These are phyloP conservation scores for Symmetrospora coprosmae DNA, from an alignment of 768 basidiomycete species.

Conservation along the genomic window DNA sequence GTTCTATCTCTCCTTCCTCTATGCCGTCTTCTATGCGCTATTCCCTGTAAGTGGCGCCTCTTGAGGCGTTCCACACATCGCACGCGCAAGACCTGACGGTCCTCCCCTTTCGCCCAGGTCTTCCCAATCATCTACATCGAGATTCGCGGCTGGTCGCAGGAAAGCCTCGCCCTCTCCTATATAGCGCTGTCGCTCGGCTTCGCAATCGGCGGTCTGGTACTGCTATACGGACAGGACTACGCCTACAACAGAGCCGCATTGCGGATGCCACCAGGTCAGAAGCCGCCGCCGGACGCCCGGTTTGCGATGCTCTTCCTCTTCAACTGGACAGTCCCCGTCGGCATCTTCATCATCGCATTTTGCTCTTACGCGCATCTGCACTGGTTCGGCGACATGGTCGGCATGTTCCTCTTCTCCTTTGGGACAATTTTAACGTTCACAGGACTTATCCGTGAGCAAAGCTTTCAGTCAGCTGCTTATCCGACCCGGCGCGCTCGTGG, in stretches of 20 bases:
- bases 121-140: conserved; percentile 25
- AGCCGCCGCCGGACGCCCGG: conserved; percentile 7
- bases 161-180: conserved; percentile 24
- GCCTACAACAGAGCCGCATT: not conserved
- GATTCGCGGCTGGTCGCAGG: conserved; percentile 13
- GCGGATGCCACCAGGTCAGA: not conserved
- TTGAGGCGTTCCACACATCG: not conserved
- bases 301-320: conserved; percentile 1
- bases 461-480: not conserved
- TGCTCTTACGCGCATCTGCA: conserved; percentile 16
- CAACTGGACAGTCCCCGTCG: conserved; percentile 14
- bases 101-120: not conserved
- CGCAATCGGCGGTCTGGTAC: conserved; percentile 7
- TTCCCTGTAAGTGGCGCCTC: conserved; percentile 14
- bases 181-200: conserved; percentile 27
- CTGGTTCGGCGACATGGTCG: conserved; percentile 25
- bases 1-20: conserved; percentile 23
- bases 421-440: conserved; percentile 25
- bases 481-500: not conserved
- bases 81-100: too few species aligned
- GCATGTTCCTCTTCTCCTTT: conserved; percentile 21
- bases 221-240: conserved; percentile 11
- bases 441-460: conserved; percentile 13
- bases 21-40: conserved; percentile 27
- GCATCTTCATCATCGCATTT: conserved; percentile 12